phyloP scores from a whole-genome alignment of 2,329 filamentous ascomycete genomes.

The Cladosporium austrohemisphaericum region DNA sequence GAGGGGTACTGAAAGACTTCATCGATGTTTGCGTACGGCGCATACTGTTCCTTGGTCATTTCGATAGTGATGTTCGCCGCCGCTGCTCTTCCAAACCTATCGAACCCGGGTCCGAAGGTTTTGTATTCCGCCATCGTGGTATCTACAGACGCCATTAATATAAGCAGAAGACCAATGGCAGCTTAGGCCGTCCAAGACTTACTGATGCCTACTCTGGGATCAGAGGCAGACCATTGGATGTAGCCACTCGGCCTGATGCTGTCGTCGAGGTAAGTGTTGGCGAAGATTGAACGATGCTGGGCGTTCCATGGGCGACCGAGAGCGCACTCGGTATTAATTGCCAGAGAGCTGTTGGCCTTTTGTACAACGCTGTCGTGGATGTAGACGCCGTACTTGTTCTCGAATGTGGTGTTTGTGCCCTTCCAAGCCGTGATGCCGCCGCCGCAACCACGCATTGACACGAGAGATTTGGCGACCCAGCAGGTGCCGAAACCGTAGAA shows the following conservation, averaged over 20 bases:
- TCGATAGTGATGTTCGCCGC: slow-evolving; percentile 45
- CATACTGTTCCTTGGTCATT: slow-evolving; percentile 40
- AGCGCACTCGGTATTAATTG: slow-evolving; percentile 48
- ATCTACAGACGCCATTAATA: slow-evolving; percentile 17
- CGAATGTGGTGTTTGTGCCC: slow-evolving; percentile 61
- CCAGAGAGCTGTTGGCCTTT: slow-evolving; percentile 51
- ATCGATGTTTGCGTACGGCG: slow-evolving; percentile 36
- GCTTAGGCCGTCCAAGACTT: slow-evolving; percentile 13
- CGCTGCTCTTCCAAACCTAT: slow-evolving; percentile 43
- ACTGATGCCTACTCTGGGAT: slow-evolving; percentile 37
- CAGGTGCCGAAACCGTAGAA: slow-evolving; percentile 59
- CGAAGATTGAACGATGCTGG: slow-evolving; percentile 55
- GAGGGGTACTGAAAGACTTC: slow-evolving; percentile 48
- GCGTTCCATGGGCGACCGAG: slow-evolving; percentile 63
- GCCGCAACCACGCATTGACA: slow-evolving; percentile 58
- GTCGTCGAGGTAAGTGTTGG: slow-evolving; percentile 52
- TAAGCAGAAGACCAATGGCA: not conserved
- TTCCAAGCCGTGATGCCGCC: slow-evolving; percentile 70
- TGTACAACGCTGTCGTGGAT: slow-evolving; percentile 53
- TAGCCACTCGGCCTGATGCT: slow-evolving; percentile 54
- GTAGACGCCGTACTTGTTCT: slow-evolving; percentile 65
- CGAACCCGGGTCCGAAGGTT: slow-evolving; percentile 52
- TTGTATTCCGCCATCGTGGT: slow-evolving; percentile 58
- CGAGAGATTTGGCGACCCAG: slow-evolving; percentile 53
- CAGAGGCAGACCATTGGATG: slow-evolving; percentile 48